Conservation (phyloP, 2,329 filamentous ascomycete species). For the Xylariales sp. region DNA sequence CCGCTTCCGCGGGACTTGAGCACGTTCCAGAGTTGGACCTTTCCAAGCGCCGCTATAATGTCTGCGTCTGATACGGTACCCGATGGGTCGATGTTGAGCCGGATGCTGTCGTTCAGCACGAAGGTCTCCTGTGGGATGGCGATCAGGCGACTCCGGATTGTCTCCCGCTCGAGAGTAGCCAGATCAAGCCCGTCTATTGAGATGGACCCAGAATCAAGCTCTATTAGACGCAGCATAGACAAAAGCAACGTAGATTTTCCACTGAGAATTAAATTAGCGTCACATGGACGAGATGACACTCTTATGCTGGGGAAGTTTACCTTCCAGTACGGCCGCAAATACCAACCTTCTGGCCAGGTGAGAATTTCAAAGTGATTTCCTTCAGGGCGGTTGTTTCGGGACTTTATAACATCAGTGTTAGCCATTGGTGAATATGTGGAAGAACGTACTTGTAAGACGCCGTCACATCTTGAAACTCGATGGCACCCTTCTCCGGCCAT, state of each 20-base stretch:
- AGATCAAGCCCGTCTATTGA: constrained; percentile 5
- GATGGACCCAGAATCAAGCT: constrained; percentile 5
- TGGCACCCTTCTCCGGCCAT: constrained; percentile 17
- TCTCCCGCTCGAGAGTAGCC: not conserved
- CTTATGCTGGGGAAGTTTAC: not conserved
- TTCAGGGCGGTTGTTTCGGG: too few relatives aligned
- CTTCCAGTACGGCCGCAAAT: constrained; percentile 8
- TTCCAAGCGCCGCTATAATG: not conserved
- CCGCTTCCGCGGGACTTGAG: constrained; percentile 2
- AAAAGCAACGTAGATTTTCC: constrained; percentile 7
- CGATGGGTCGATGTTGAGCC: constrained; percentile 6
- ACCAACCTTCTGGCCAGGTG: constrained; percentile 6
- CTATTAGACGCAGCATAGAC: constrained; percentile 1
- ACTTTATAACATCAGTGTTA: constrained; percentile 4
- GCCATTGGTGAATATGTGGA: not conserved
- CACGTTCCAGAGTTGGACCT: constrained; percentile 8
- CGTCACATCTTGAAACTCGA: constrained; percentile 15
- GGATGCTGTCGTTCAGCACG: constrained; percentile 2
- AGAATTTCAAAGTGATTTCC: constrained; percentile 3
- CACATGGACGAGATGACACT: too few relatives aligned
- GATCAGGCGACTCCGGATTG: not conserved
- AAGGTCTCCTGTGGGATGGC: constrained; percentile 8
- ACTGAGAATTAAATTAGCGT: not conserved
- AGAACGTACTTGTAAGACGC: constrained; percentile 12
- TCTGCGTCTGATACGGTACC: constrained; percentile 1